These are phyloP conservation scores for Albifimbria verrucaria DNA, from an alignment of 2,329 filamentous ascomycete species.

Conservation along the genomic window DNA sequence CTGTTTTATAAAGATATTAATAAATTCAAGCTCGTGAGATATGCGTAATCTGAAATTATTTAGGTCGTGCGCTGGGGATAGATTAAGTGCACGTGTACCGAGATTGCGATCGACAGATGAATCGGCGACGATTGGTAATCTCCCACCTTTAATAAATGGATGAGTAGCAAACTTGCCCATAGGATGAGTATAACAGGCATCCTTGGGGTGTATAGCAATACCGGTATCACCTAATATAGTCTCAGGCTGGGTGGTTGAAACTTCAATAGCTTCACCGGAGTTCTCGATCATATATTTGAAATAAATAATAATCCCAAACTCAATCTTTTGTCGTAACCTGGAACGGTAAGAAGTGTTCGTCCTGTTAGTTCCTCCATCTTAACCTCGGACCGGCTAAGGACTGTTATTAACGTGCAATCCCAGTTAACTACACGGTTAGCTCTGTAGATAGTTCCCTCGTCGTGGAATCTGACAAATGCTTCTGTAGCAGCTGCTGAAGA, in stretches of 20 bases:
- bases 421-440: constrained; percentile 94
- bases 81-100: constrained; percentile 94
- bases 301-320: constrained; percentile 87
- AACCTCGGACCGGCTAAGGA: constrained; percentile 88
- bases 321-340: constrained; percentile 97
- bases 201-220: constrained; percentile 88
- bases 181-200: constrained; percentile 81
- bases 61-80: constrained; percentile 91
- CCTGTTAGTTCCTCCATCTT: constrained; percentile 85
- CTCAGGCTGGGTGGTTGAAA: constrained; percentile 90
- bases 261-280: constrained; percentile 76
- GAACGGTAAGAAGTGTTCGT: constrained; percentile 82
- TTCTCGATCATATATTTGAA: constrained; percentile 91
- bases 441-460: constrained; percentile 90
- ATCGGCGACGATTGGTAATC: constrained; percentile 82
- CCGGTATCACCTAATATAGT: constrained; percentile 94
- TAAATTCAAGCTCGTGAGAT: constrained; percentile 80
- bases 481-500: constrained; percentile 80
- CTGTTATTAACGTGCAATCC: constrained; percentile 86
- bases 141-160: constrained; percentile 75
- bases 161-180: constrained; percentile 83
- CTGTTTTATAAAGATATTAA: constrained; percentile 95
- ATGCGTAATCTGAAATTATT: constrained; percentile 90
- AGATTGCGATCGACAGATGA: constrained; percentile 89
- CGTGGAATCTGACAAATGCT: constrained; percentile 84